Conservation (phyloP, 202 grass and related monocot genomes). For the Cymbopogon flexuosus region DNA sequence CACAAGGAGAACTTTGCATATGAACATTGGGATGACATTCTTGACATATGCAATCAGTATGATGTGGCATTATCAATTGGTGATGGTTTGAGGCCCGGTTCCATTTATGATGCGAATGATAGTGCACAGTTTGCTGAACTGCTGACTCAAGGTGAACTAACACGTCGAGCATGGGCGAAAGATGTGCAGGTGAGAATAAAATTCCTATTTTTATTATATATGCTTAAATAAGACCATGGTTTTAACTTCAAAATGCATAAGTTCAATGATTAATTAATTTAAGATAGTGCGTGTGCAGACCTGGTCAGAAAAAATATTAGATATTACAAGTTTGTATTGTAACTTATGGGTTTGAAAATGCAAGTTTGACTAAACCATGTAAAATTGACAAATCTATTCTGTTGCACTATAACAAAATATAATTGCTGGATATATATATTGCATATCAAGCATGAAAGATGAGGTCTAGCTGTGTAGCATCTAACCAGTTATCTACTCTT, state of each 20-base stretch:
- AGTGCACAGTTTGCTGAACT: conserved; percentile 97
- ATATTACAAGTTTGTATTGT: not conserved
- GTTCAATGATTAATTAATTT: not conserved
- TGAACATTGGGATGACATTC: conserved; percentile 98
- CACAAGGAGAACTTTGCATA: conserved; percentile 99
- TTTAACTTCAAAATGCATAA: not conserved
- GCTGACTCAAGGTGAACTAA: conserved; percentile 90
- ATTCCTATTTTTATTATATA: not conserved
- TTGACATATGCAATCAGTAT: conserved; percentile 98
- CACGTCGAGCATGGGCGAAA: conserved; percentile 95
- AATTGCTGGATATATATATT: not conserved
- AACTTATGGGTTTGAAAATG: not conserved
- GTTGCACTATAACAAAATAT: conserved; percentile 4
- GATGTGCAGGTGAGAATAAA: conserved; percentile 80
- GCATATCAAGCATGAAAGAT: conserved; percentile 8
- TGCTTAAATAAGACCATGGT: not conserved
- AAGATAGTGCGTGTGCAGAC: not conserved
- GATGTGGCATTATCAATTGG: conserved; percentile 92
- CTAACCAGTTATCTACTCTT: not conserved
- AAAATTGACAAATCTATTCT: not conserved
- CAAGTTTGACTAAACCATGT: not conserved
- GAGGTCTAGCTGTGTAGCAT: conserved; percentile 4
- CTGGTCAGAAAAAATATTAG: not conserved
- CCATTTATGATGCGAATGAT: conserved; percentile 99
- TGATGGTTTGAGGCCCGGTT: conserved; percentile 88